Conservation (phyloP, 192 early-diverging fungal genomes). For the Chytriomyces sp. region DNA sequence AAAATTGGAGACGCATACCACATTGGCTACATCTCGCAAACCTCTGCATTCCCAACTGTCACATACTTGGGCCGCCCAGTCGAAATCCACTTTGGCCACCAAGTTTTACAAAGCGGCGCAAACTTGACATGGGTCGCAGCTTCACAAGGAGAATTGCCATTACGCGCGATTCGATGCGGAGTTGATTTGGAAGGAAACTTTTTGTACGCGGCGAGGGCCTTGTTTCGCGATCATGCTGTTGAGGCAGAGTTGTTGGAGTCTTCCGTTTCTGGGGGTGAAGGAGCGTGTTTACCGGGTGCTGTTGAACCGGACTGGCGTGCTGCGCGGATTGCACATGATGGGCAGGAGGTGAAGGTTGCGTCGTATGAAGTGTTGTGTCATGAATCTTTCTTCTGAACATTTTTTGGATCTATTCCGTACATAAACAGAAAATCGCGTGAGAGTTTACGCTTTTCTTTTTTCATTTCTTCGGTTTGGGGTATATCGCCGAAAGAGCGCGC, state of each 20-base stretch:
- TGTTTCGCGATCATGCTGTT: not conserved
- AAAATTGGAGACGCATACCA: constrained; percentile 1
- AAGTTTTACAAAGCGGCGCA: constrained; percentile 4
- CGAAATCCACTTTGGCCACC: constrained; percentile 5
- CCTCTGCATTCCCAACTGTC: not conserved
- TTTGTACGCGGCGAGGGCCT: not conserved
- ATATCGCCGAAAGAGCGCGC: no score
- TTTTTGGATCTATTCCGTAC: no score
- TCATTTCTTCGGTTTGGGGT: no score
- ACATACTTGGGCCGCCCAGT: constrained; percentile 1
- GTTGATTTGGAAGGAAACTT: constrained; percentile 8
- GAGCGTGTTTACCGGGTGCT: not conserved
- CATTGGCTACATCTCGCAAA: not conserved
- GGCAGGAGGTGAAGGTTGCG: not conserved
- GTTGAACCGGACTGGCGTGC: not conserved
- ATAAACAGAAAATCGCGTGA: no score
- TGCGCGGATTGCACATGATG: constrained; percentile 1
- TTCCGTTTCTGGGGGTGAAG: no score
- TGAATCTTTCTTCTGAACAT: no score
- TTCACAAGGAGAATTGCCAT: not conserved
- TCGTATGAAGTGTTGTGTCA: constrained; percentile 2
- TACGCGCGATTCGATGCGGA: not conserved
- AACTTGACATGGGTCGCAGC: not conserved
- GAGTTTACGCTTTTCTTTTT: no score
- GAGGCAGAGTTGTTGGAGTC: not conserved